Base-by-base conservation (phyloP, 139 green algal species). In the Trebouxia sp. region DNA sequence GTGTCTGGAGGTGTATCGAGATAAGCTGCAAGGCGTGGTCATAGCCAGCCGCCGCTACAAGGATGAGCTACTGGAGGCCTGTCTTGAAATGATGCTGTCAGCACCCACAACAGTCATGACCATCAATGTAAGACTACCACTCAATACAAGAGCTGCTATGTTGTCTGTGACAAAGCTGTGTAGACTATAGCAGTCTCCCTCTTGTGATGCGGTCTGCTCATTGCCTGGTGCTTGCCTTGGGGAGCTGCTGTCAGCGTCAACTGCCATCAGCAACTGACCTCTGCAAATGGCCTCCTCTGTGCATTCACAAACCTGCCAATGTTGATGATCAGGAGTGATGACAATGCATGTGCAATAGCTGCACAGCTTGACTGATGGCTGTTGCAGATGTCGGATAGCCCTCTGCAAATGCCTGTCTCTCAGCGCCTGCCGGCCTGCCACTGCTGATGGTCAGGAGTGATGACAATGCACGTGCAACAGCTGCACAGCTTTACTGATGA, bases 1-100 rank as follows among this genome's bases (percentile, higher is more conserved):
- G 42, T 45, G 72, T 30, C 17, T 66, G 72, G 26, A 38, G 32
- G 43, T 62, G 37, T 62, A 79, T 47, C 32, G 45, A 69, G 79
- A 70, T 17, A 82, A 38, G 14, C 37, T 79, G 37, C 45, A n/a
- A 22, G 75, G 67, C 15, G 56, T 82, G 47, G n/a, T 53, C 10
- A 55, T 74, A n/a, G 75, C 75, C 24, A 50, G 30, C 38, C 58
- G 62, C 17, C 45, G 35, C 5, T 85, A 82, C 65, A 78, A 41
- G 12, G 81, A 85, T 35, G 81, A 85, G 47, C 75, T 85, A 24
- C 62, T 85, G 75, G 58, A 42, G 6, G 75, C 81, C 8, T 75
- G 42, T 22, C 75, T 85, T 35, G 12, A 78, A 28, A 75, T 85
- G 5, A 43, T 85, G 48, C 45, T 85, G 42, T 76, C 80, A 43